Conservation (phyloP, 164 flowering plant genomes). For the Aristolochia californica region DNA sequence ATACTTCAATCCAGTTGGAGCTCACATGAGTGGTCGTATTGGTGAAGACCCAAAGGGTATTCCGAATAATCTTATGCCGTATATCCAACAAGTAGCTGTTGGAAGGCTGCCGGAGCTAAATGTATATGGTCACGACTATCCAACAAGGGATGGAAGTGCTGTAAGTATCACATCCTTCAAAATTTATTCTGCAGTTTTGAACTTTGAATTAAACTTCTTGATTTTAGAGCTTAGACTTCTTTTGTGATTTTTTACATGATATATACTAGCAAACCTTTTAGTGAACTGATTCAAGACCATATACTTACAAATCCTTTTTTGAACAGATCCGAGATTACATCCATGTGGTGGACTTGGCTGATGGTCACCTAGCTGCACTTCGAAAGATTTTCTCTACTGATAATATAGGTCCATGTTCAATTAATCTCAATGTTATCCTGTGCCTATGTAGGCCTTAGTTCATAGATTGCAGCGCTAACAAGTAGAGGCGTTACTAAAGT, state of each 20-base stretch:
- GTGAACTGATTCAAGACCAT: not conserved
- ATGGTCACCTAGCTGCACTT: constrained; percentile 80
- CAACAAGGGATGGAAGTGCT: constrained; percentile 86
- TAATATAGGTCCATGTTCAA: constrained; percentile 36
- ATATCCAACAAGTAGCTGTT: constrained; percentile 91
- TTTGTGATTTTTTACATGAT: no score
- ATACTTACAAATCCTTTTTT: not conserved
- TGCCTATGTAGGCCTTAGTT: no score
- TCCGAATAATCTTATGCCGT: constrained; percentile 96
- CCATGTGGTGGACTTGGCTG: constrained; percentile 85
- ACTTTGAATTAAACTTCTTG: no score
- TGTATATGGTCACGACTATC: constrained; percentile 88
- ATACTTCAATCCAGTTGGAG: constrained; percentile 93
- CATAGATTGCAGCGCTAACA: no score
- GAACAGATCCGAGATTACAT: constrained; percentile 71
- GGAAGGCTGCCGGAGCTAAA: constrained; percentile 84
- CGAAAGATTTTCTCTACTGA: constrained; percentile 42
- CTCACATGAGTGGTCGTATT: constrained; percentile 80
- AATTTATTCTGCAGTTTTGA: no score
- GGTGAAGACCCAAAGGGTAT: constrained; percentile 98
- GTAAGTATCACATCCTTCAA: constrained; percentile 28
- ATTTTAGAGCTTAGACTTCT: no score
- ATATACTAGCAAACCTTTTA: no score
- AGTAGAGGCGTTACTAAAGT: not conserved
- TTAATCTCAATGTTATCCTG: no score